These are phyloP conservation scores for Lactarius sanguifluus DNA, from an alignment of 768 basidiomycete species.

Conservation along the genomic window DNA sequence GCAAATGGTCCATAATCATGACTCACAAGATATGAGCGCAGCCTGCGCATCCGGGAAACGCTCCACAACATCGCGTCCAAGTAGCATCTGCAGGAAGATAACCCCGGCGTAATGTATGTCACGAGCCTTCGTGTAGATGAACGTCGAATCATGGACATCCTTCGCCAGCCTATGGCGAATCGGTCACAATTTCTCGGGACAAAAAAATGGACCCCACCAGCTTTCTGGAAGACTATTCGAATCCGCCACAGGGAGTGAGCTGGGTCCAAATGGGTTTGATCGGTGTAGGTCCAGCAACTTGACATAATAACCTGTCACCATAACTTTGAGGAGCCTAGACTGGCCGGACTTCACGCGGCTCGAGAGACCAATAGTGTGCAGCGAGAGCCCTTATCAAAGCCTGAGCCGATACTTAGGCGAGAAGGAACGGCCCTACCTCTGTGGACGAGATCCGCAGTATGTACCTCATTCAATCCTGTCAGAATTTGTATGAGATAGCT, in stretches of 20 bases:
- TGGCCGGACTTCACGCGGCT: slow-evolving; percentile 50
- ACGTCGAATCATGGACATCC: slow-evolving; percentile 75
- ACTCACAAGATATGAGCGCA: slow-evolving; percentile 58
- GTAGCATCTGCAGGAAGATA: slow-evolving; percentile 79
- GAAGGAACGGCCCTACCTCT: slow-evolving; percentile 45
- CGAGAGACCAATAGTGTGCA: slow-evolving; percentile 61
- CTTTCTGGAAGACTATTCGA: slow-evolving; percentile 40
- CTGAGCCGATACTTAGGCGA: slow-evolving; percentile 9
- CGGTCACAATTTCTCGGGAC: not conserved
- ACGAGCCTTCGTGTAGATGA: slow-evolving; percentile 73
- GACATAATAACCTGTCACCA: slow-evolving; percentile 68
- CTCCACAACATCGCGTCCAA: slow-evolving; percentile 66
- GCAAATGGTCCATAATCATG: slow-evolving; percentile 2
- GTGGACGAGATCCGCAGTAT: slow-evolving; percentile 66
- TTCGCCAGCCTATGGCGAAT: slow-evolving; percentile 58
- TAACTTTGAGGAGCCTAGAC: slow-evolving; percentile 70
- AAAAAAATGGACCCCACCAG: slow-evolving; percentile 43
- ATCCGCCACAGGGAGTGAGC: slow-evolving; percentile 32
- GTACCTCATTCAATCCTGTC: slow-evolving; percentile 64
- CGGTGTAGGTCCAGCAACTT: slow-evolving; percentile 76
- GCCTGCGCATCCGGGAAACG: slow-evolving; percentile 53
- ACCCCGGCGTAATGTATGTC: slow-evolving; percentile 85
- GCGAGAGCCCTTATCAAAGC: slow-evolving; percentile 49
- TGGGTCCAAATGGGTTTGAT: slow-evolving; percentile 72
- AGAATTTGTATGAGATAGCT: slow-evolving; percentile 77